A percentile compares a stretch with the other conserved stretches of the same genome.
phyloP scores from a whole-genome alignment of 805 yeast species.

The Lachancea thermotolerans region DNA sequence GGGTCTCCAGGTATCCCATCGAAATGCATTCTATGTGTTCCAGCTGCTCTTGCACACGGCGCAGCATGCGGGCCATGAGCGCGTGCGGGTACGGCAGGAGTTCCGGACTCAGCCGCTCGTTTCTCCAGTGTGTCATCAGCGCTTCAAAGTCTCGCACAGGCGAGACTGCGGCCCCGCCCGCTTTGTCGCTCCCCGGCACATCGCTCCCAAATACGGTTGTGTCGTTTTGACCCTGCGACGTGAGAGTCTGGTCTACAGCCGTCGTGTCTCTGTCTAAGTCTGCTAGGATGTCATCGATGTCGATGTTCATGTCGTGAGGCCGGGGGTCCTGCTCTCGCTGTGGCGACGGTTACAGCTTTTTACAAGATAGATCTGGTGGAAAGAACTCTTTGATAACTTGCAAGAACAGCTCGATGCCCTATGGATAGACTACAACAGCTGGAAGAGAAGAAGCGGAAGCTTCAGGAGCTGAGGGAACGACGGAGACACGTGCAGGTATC shows the following conservation, averaged over 20 bases:
- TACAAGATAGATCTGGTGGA: too few relatives aligned
- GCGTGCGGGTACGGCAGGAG: slow-evolving; percentile 65
- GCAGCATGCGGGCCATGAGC: slow-evolving; percentile 51
- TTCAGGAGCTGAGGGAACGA: slow-evolving; percentile 46
- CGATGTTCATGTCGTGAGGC: slow-evolving; percentile 35
- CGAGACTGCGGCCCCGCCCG: slow-evolving; percentile 10
- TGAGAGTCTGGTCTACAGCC: slow-evolving; percentile 23
- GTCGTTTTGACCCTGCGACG: slow-evolving; percentile 15
- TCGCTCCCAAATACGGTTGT: slow-evolving; percentile 16
- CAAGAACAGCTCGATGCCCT: slow-evolving; percentile 2
- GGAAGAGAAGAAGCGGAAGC: slow-evolving; percentile 45
- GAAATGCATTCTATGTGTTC: slow-evolving; percentile 74
- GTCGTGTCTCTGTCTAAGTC: slow-evolving; percentile 52
- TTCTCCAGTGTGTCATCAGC: slow-evolving; percentile 64
- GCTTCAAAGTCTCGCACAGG: slow-evolving; percentile 23
- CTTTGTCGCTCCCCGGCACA: not conserved
- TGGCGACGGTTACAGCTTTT: too few relatives aligned
- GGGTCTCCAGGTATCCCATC: slow-evolving; percentile 59
- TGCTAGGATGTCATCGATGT: slow-evolving; percentile 63
- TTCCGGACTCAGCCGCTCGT: slow-evolving; percentile 84
- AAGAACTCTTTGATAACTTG: too few relatives aligned
- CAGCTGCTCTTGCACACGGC: slow-evolving; percentile 59
- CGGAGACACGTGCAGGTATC: slow-evolving; percentile 31
- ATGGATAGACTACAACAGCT: slow-evolving; percentile 36
- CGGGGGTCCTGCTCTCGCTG: not conserved